A percentile compares a stretch with the other conserved stretches of the same genome.
Evolutionary conservation across 1,284 basidiomycete genomes (phyloP).

Genomic region (Ganoderma lingzhi): DNA sequence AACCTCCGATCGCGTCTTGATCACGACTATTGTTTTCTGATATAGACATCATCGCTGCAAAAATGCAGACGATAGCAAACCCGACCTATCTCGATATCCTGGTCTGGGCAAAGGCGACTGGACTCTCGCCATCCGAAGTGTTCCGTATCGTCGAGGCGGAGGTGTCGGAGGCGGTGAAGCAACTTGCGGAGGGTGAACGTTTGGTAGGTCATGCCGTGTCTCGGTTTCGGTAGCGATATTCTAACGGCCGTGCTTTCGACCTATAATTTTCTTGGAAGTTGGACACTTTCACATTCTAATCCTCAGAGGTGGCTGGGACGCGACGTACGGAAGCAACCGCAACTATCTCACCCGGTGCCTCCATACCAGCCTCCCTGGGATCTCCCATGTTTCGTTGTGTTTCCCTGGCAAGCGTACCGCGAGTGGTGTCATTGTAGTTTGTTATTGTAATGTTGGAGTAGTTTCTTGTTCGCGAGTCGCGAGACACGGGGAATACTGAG

Average conservation of each 20-base stretch:
- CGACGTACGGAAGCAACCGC: too few relatives aligned
- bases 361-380: too few relatives aligned
- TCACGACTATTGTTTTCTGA: not conserved
- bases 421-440: too few relatives aligned
- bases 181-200: not conserved
- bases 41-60: not conserved
- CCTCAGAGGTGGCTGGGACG: not conserved
- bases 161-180: not conserved
- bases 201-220: not conserved
- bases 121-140: not conserved
- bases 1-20: not conserved
- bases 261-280: not conserved
- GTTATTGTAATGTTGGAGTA: too few relatives aligned
- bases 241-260: not conserved
- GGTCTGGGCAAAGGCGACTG: not conserved
- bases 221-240: not conserved
- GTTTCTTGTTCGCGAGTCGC: too few relatives aligned
- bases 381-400: too few relatives aligned
- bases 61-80: not conserved
- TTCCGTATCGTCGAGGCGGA: not conserved
- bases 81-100: not conserved
- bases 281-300: not conserved
- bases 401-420: too few relatives aligned
- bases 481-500: too few relatives aligned
- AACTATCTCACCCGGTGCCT: too few relatives aligned